Evolutionary conservation across 768 basidiomycete genomes (phyloP).

Genomic region (Boletus barrowsii): DNA sequence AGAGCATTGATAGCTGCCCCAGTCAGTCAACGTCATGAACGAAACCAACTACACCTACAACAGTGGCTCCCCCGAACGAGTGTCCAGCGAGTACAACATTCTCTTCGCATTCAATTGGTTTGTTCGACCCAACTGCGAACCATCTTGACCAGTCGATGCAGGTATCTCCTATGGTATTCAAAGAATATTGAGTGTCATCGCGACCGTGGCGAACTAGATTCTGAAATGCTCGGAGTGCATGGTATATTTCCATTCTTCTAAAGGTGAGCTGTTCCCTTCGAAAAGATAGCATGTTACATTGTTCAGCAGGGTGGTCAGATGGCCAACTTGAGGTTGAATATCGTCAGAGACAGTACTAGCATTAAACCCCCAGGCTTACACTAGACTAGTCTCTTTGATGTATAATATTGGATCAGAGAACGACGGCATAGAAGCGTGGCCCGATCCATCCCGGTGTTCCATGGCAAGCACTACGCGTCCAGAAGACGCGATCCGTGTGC

Average conservation of each 20-base stretch:
- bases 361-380: slow-evolving; percentile 36
- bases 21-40: not conserved
- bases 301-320: slow-evolving; percentile 10
- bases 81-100: slow-evolving; percentile 48
- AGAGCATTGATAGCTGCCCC: slow-evolving; percentile 53
- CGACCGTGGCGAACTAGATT: slow-evolving; percentile 44
- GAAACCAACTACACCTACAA: slow-evolving; percentile 34
- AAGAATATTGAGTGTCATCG: slow-evolving; percentile 18
- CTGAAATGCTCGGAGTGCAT: slow-evolving; percentile 55
- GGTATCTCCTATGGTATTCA: slow-evolving; percentile 39
- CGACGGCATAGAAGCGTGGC: slow-evolving; percentile 45
- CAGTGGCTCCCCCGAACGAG: slow-evolving; percentile 55
- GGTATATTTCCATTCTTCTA: slow-evolving; percentile 67
- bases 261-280: slow-evolving; percentile 69
- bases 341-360: not conserved
- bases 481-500: slow-evolving; percentile 67
- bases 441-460: slow-evolving; percentile 83
- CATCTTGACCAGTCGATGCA: slow-evolving; percentile 41
- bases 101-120: slow-evolving; percentile 33
- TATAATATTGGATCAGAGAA: slow-evolving; percentile 43
- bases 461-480: slow-evolving; percentile 80
- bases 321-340: slow-evolving; percentile 24
- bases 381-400: slow-evolving; percentile 52
- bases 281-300: slow-evolving; percentile 42
- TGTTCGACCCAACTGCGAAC: slow-evolving; percentile 24